A percentile compares a stretch with the other conserved stretches of the same genome.
These are phyloP conservation scores for Codiaeum variegatum DNA, from an alignment of 441 rosid species.

Conservation along the genomic window DNA sequence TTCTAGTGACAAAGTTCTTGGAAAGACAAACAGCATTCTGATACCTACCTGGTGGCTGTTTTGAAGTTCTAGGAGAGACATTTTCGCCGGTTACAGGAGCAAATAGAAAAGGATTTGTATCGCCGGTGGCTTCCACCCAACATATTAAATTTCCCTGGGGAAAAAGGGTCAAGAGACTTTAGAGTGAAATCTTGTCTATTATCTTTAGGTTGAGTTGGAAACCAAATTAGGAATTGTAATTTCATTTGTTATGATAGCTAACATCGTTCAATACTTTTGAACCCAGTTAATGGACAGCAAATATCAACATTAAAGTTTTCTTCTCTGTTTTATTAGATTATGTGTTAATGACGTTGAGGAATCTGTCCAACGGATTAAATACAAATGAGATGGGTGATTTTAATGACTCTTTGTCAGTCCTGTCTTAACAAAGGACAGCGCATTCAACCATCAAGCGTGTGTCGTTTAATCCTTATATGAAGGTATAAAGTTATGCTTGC, in stretches of 20 bases:
- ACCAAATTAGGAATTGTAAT: background rate
- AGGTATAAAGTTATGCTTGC: background rate
- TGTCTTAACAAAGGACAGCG: background rate
- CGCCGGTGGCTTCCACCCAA: background rate
- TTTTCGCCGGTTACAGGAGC: conserved; percentile 24
- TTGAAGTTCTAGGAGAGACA: conserved; percentile 26
- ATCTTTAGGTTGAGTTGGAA: conserved; percentile 15
- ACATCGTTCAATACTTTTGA: background rate
- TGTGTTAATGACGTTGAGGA: background rate
- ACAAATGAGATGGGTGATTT: background rate
- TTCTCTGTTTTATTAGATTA: background rate
- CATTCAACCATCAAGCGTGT: background rate
- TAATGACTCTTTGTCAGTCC: background rate
- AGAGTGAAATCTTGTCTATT: background rate
- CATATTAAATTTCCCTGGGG: background rate
- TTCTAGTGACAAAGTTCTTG: conserved; percentile 2
- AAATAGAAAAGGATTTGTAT: conserved; percentile 21
- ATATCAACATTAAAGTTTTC: background rate
- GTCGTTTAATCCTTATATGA: background rate
- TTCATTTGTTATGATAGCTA: background rate
- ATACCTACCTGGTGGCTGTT: conserved; percentile 23
- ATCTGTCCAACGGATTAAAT: background rate
- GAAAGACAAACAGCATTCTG: conserved; percentile 18
- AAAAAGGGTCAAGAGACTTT: background rate
- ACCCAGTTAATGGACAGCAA: background rate